Evolutionary conservation across 2,329 filamentous ascomycete species (phyloP).

Genomic region (Botrytis byssoidea): DNA sequence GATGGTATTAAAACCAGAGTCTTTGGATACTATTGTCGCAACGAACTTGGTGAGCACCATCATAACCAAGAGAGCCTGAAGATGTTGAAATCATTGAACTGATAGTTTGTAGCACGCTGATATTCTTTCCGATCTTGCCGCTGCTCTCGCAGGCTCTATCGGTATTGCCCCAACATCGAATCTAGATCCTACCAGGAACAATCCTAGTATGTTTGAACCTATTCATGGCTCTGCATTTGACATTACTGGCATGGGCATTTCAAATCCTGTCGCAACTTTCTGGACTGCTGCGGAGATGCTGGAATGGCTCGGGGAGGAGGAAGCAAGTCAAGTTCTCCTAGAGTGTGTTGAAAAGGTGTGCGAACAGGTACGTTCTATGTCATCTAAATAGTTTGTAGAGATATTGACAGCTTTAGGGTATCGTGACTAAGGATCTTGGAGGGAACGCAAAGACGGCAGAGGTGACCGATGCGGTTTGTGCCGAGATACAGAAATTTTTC

Average conservation of each 20-base stretch:
- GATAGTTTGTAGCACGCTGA: slow-evolving; percentile 50
- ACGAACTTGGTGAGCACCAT: slow-evolving; percentile 50
- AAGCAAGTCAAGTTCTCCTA: slow-evolving; percentile 50
- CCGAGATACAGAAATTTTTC: slow-evolving; percentile 28
- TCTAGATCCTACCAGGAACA: slow-evolving; percentile 57
- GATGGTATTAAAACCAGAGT: slow-evolving; percentile 60
- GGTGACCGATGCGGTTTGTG: slow-evolving; percentile 34
- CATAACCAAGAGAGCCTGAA: neutral
- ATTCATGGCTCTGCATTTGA: slow-evolving; percentile 60
- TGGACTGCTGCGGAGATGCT: slow-evolving; percentile 59
- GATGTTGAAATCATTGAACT: neutral
- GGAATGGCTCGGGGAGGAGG: slow-evolving; percentile 54
- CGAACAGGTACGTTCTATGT: slow-evolving; percentile 33
- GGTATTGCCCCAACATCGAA: slow-evolving; percentile 71
- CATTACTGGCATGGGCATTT: slow-evolving; percentile 55
- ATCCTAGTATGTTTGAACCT: slow-evolving; percentile 60
- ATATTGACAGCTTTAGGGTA: neutral
- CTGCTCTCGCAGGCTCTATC: slow-evolving; percentile 67
- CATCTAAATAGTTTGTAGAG: neutral
- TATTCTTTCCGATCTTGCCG: slow-evolving; percentile 69
- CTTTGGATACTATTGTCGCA: slow-evolving; percentile 61
- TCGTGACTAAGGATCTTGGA: slow-evolving; percentile 48
- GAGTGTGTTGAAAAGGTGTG: slow-evolving; percentile 53
- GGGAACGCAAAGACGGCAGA: slow-evolving; percentile 39
- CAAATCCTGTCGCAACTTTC: slow-evolving; percentile 58